Conservation (phyloP, 495 filamentous ascomycete species). For the Daldinia grandis region DNA sequence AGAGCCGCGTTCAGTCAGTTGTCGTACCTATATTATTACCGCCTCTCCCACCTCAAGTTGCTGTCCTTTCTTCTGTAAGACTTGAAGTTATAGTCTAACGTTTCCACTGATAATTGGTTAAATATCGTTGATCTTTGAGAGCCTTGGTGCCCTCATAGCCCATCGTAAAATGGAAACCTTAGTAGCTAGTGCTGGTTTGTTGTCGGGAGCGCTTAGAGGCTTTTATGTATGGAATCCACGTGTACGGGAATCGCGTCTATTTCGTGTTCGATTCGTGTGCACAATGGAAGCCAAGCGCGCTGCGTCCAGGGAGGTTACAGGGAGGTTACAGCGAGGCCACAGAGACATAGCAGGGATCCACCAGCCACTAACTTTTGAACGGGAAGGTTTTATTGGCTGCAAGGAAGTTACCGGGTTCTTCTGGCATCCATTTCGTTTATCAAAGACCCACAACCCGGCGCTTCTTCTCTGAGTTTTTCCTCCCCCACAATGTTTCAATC, state of each 20-base stretch:
- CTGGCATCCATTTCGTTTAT: slow-evolving; percentile 11
- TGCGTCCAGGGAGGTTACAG: slow-evolving; percentile 9
- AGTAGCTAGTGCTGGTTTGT: slow-evolving; percentile 9
- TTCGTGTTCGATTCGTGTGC: slow-evolving; percentile 45
- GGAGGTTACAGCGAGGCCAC: not conserved
- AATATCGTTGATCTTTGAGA: not conserved
- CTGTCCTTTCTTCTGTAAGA: not conserved
- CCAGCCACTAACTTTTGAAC: slow-evolving; percentile 40
- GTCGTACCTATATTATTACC: not conserved
- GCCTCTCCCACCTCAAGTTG: not conserved
- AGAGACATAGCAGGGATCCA: not conserved
- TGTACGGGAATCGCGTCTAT: slow-evolving; percentile 40
- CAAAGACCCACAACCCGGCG: slow-evolving; percentile 26
- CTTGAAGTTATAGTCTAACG: not conserved
- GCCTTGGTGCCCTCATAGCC: not conserved
- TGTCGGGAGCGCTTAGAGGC: slow-evolving; percentile 34
- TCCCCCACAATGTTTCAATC: slow-evolving; percentile 39
- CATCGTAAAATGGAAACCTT: slow-evolving; percentile 1
- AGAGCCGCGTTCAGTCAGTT: slow-evolving; percentile 7
- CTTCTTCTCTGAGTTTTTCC: slow-evolving; percentile 20
- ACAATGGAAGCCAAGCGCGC: slow-evolving; percentile 39
- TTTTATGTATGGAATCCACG: slow-evolving; percentile 32
- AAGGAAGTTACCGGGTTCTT: slow-evolving; percentile 9
- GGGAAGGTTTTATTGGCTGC: slow-evolving; percentile 33
- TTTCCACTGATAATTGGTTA: not conserved